Conservation (phyloP, 768 basidiomycete species). For the Mycena polygramma region DNA sequence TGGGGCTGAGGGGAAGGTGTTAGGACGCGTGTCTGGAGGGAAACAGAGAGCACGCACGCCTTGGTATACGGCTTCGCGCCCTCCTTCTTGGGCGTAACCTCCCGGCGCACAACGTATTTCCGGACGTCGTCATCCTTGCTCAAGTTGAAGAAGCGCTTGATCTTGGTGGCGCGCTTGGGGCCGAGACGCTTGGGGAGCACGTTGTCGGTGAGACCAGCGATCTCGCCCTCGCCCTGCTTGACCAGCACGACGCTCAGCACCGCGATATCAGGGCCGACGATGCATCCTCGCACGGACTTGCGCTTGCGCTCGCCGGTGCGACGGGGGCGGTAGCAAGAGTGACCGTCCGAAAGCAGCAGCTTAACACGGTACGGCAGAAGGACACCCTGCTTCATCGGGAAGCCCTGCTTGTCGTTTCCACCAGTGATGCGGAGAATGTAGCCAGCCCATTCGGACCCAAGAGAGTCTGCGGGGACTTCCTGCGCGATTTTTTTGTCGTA, state of each 20-base stretch:
- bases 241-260: conserved; percentile 95
- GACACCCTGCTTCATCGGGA: conserved; percentile 99
- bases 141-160: conserved; percentile 97
- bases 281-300: conserved; percentile 99
- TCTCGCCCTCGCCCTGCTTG: conserved; percentile 93
- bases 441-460: conserved; percentile 97
- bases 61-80: conserved; percentile 95
- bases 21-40: background rate
- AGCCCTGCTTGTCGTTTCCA: conserved; percentile 98
- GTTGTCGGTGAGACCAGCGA: conserved; percentile 92
- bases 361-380: conserved; percentile 94
- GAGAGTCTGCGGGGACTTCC: conserved; percentile 90
- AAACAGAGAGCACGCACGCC: conserved; percentile 71
- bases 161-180: conserved; percentile 98
- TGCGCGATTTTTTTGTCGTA: conserved; percentile 98
- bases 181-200: conserved; percentile 96
- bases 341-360: conserved; percentile 94
- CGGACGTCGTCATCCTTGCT: conserved; percentile 98
- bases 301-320: conserved; percentile 97
- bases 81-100: conserved; percentile 92
- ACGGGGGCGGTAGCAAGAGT: conserved; percentile 97
- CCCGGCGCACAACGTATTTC: conserved; percentile 95
- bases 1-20: conserved; percentile 68
- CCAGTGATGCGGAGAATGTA: conserved; percentile 98
- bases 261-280: conserved; percentile 96